A percentile compares a stretch with the other conserved stretches of the same genome.
These are phyloP conservation scores for Fusarium musae DNA, from an alignment of 2,329 filamentous ascomycete species.

Conservation along the genomic window DNA sequence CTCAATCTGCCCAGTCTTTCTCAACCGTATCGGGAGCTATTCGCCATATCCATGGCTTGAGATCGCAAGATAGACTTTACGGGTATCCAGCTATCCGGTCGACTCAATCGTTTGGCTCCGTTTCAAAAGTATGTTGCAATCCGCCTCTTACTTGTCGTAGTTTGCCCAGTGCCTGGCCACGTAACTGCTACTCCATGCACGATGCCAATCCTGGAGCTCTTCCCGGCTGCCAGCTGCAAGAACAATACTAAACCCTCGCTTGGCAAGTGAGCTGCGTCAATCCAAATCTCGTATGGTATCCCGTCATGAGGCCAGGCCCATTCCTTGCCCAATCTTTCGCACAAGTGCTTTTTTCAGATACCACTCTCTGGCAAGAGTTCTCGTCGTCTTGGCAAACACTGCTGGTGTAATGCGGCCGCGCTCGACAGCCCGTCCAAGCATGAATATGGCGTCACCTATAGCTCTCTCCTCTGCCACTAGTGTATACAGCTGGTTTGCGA, in stretches of 20 bases:
- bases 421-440: conserved; percentile 79
- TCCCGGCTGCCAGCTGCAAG: conserved; percentile 7
- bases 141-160: conserved; percentile 7
- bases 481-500: conserved; percentile 91
- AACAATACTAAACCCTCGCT: conserved; percentile 35
- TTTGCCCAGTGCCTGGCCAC: not conserved
- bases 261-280: conserved; percentile 5
- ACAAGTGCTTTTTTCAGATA: conserved; percentile 85
- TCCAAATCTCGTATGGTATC: conserved; percentile 2
- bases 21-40: conserved; percentile 1
- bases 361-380: conserved; percentile 80
- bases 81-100: conserved; percentile 17
- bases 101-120: not conserved
- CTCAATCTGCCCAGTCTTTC: not conserved
- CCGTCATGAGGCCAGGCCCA: conserved; percentile 67
- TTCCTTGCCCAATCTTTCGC: conserved; percentile 79
- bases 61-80: conserved; percentile 15
- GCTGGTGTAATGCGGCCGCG: conserved; percentile 74
- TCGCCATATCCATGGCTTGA: conserved; percentile 5
- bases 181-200: not conserved
- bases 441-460: conserved; percentile 86
- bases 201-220: conserved; percentile 5
- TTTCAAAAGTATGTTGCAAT: conserved; percentile 18
- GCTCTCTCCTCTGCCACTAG: conserved; percentile 90
- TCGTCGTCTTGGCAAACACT: conserved; percentile 83